Percentiles rank a stretch among this genome's conserved stretches.
phyloP scores from a whole-genome alignment of 1,139 yeast genomes.

The Candida smagusa region DNA sequence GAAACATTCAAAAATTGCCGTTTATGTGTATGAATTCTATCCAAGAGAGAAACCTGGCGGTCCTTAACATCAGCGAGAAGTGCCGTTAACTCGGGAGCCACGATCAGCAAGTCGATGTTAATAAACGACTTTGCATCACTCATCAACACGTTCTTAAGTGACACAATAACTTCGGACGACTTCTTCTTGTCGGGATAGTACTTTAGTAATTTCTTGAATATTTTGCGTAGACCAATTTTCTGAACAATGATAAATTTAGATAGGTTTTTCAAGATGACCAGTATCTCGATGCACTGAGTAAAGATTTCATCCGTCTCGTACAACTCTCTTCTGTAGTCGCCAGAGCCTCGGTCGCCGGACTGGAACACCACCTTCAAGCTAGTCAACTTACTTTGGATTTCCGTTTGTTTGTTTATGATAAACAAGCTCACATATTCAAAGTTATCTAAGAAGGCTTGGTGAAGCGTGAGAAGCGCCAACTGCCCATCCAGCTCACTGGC shows the following conservation, averaged over 20 bases:
- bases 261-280: constrained; percentile 63
- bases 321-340: constrained; percentile 21
- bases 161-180: constrained; percentile 38
- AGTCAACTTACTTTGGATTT: constrained; percentile 37
- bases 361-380: constrained; percentile 13
- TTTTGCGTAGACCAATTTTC: constrained; percentile 75
- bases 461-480: constrained; percentile 19
- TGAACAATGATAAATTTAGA: constrained; percentile 77
- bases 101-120: constrained; percentile 59
- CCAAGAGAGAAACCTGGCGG: constrained; percentile 9
- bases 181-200: constrained; percentile 43
- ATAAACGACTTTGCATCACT: constrained; percentile 54
- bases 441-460: constrained; percentile 40
- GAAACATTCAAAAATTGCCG: constrained; percentile 1
- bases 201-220: constrained; percentile 74
- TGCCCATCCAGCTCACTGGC: constrained; percentile 28
- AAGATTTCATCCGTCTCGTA: constrained; percentile 20
- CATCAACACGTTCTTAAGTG: constrained; percentile 34
- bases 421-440: constrained; percentile 57
- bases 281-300: constrained; percentile 45
- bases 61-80: constrained; percentile 15
- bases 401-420: constrained; percentile 65
- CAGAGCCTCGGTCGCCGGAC: constrained; percentile 1
- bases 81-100: constrained; percentile 59
- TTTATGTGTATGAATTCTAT: constrained; percentile 9